Evolutionary conservation across 2,329 filamentous ascomycete species (phyloP).

Genomic region (Aspergillus sp.): DNA sequence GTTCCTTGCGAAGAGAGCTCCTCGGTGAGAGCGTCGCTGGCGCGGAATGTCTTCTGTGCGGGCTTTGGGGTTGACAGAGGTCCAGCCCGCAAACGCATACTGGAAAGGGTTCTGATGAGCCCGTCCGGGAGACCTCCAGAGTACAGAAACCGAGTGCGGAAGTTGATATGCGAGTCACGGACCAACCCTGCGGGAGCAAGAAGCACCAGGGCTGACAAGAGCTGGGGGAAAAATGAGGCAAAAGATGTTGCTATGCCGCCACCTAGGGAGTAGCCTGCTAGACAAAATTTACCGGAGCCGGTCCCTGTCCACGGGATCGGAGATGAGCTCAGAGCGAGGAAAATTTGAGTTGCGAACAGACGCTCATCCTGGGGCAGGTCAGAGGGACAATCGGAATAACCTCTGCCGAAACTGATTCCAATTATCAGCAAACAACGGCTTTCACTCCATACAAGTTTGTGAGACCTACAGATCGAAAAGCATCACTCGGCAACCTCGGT

Average conservation of each 20-base stretch:
- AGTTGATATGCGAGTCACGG: slow-evolving; percentile 60
- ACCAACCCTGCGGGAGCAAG: slow-evolving; percentile 79
- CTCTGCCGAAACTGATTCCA: slow-evolving; percentile 57
- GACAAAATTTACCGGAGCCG: slow-evolving; percentile 57
- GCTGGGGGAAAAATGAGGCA: slow-evolving; percentile 64
- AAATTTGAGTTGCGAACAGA: slow-evolving; percentile 71
- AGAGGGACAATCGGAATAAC: slow-evolving; percentile 69
- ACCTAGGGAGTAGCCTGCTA: slow-evolving; percentile 79
- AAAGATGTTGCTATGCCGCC: slow-evolving; percentile 73
- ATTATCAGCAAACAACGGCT: background rate
- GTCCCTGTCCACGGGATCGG: slow-evolving; percentile 63
- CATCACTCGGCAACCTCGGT: slow-evolving; percentile 72
- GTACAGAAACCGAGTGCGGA: slow-evolving; percentile 64
- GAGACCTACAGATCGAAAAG: slow-evolving; percentile 61
- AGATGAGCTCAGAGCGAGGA: slow-evolving; percentile 69
- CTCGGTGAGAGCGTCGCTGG: slow-evolving; percentile 42
- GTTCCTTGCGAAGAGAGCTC: slow-evolving; percentile 38
- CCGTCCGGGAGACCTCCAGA: slow-evolving; percentile 58
- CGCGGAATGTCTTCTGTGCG: slow-evolving; percentile 35
- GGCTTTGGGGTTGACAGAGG: slow-evolving; percentile 35
- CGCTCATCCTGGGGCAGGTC: slow-evolving; percentile 70
- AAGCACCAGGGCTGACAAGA: slow-evolving; percentile 70
- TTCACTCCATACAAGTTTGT: background rate
- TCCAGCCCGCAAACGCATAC: slow-evolving; percentile 49
- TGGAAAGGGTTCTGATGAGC: slow-evolving; percentile 54